A percentile compares a stretch with the other conserved stretches of the same genome.
Conservation (phyloP, 148 eudicot species). For the Fagopyrum esculentum region DNA sequence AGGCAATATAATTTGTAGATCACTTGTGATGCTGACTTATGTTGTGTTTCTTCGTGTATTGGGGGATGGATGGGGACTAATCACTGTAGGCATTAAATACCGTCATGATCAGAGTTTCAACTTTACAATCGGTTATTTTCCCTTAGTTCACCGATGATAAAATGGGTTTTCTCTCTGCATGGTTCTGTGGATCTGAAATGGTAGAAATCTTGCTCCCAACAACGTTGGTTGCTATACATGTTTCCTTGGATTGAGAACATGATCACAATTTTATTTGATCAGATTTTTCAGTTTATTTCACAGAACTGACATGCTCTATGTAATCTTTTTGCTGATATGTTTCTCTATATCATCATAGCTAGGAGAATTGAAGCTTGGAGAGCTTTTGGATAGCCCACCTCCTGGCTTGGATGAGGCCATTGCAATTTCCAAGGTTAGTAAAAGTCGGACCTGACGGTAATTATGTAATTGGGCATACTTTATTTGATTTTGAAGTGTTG, state of each 20-base stretch:
- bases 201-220: not conserved
- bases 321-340: not conserved
- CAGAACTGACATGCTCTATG: not conserved
- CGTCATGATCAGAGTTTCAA: not conserved
- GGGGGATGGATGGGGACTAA: not conserved
- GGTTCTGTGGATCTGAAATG: not conserved
- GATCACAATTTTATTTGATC: not conserved
- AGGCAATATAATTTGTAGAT: not conserved
- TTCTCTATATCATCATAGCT: constrained; percentile 30
- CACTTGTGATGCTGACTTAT: not conserved
- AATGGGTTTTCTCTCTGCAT: not conserved
- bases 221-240: not conserved
- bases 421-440: constrained; percentile 76
- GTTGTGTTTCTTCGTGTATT: not conserved
- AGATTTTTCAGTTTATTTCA: not conserved
- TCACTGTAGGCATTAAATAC: not conserved
- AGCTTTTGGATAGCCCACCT: constrained; percentile 94
- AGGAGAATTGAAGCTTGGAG: constrained; percentile 91
- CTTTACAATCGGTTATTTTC: not conserved
- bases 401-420: constrained; percentile 98
- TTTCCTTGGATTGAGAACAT: not conserved
- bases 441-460: not conserved
- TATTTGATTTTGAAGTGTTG: constrained; percentile 4
- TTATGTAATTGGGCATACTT: not conserved
- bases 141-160: not conserved